Evolutionary conservation across 495 filamentous ascomycete species (phyloP).

Genomic region (Lasiosphaeria hispida): DNA sequence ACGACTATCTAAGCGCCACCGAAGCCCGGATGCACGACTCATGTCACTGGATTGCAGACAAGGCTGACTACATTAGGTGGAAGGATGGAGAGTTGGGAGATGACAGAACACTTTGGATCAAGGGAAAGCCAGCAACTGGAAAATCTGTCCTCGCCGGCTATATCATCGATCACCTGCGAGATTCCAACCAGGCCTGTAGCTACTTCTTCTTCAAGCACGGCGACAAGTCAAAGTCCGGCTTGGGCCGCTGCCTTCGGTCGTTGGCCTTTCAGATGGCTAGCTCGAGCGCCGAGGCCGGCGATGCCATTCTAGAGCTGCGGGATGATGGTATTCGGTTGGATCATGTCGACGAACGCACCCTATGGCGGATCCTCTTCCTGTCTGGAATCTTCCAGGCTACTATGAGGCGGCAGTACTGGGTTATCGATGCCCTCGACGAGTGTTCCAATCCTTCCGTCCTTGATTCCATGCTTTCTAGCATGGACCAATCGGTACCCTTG

Average conservation of each 20-base stretch:
- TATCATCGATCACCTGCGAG: constrained; percentile 8
- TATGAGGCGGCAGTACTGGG: constrained; percentile 13
- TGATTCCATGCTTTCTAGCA: constrained; percentile 25
- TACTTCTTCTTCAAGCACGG: constrained; percentile 20
- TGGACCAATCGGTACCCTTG: constrained; percentile 19
- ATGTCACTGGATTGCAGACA: constrained; percentile 5
- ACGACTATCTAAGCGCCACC: no score
- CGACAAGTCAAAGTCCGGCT: neutral
- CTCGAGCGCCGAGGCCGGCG: neutral
- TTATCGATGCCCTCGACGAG: constrained; percentile 21
- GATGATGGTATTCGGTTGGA: neutral
- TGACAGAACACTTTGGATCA: constrained; percentile 6
- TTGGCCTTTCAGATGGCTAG: constrained; percentile 25
- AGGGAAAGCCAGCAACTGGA: constrained; percentile 17
- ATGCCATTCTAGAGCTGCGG: neutral
- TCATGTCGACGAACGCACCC: constrained; percentile 8
- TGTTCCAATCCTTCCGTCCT: constrained; percentile 18
- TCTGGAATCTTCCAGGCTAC: neutral
- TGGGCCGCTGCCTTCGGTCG: constrained; percentile 13
- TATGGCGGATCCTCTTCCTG: constrained; percentile 19
- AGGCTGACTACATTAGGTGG: constrained; percentile 2
- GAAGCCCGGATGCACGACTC: constrained; percentile 7
- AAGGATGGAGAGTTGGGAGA: neutral
- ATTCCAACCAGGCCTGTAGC: constrained; percentile 1
- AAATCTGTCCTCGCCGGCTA: constrained; percentile 19